Evolutionary conservation across 768 basidiomycete genomes (phyloP).

Genomic region (Leucosporidium creatinivorum): DNA sequence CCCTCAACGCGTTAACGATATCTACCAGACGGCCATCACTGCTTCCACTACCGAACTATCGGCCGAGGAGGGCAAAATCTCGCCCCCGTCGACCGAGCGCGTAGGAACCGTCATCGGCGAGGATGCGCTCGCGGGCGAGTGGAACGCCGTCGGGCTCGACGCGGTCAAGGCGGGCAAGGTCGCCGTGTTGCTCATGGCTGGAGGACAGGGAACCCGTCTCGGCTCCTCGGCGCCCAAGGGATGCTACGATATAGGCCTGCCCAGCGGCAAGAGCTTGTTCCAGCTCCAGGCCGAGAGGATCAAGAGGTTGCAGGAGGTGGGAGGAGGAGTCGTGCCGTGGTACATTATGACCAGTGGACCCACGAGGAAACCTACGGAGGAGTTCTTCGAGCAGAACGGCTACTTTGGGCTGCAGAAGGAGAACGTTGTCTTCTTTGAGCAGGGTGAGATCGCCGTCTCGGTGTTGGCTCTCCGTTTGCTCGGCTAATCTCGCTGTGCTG

Average conservation of each 20-base stretch:
- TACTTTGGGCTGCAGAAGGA: slow-evolving; percentile 74
- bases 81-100: slow-evolving; percentile 71
- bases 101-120: slow-evolving; percentile 57
- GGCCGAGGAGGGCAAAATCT: slow-evolving; percentile 59
- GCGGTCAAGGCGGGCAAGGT: slow-evolving; percentile 77
- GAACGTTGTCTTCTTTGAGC: slow-evolving; percentile 90
- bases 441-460: slow-evolving; percentile 55
- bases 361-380: slow-evolving; percentile 76
- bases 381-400: slow-evolving; percentile 65
- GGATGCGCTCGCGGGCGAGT: slow-evolving; percentile 57
- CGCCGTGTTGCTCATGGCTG: slow-evolving; percentile 95
- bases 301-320: slow-evolving; percentile 63
- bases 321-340: slow-evolving; percentile 64
- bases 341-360: slow-evolving; percentile 99
- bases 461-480: not conserved
- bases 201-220: slow-evolving; percentile 91
- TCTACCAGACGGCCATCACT: slow-evolving; percentile 68
- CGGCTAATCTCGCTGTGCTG: slow-evolving; percentile 1
- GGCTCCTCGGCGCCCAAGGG: slow-evolving; percentile 92
- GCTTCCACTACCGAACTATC: slow-evolving; percentile 58
- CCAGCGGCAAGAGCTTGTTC: slow-evolving; percentile 88
- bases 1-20: slow-evolving; percentile 81
- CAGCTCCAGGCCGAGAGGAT: slow-evolving; percentile 98
- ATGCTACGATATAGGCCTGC: slow-evolving; percentile 93
- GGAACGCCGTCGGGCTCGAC: slow-evolving; percentile 68